Base-by-base conservation (phyloP, 192 early-diverging fungal genomes). In the Mycoemilia scoparia region DNA sequence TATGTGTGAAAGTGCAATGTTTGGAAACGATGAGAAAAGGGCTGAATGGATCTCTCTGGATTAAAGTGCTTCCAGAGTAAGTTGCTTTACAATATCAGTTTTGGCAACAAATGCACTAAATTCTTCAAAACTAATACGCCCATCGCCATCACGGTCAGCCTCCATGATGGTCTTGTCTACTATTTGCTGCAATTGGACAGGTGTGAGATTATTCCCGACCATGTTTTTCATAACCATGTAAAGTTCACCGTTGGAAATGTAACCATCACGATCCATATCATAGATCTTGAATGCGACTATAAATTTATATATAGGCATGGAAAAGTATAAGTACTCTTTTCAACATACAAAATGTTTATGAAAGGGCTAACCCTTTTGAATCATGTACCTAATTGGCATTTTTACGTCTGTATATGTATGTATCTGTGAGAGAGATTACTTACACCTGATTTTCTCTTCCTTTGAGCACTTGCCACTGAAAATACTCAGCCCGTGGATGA, bases 121-220 rank as follows among this genome's bases (percentile, higher is more conserved):
- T 65, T 99, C 96, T 5, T 87, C 82, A 67, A 96, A 99, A 12
- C 78, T 82, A 29, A 99, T 85, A 45, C 84, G 84, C 30, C 92
- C 92, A 44, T 99, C 95, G 44, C 69, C 70, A 46, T 96, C 78
- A 62, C 70, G 71, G 57, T 99, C 95, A 17, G 91, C 95, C 47
- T 96, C 90, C 69, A 92, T 83, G 40, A 99, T 96, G 5, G 92
- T 96, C 67, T 96, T 99, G 66, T 99, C 96, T 7, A 99, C 96
- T 46, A 99, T 92, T 60, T 99, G 96, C 51, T 99, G 96, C 9
- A 99, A 73, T 65, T 99, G 95, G 16, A 81, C 71, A 33, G 89
- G 88, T 32, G 79, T 82, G 31, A 99, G 64, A 53, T 96, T 96
- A 56, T 80, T 91, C 21, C 92, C 96, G 7, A 96, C 88, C 95